A percentile compares a stretch with the other conserved stretches of the same genome.
Conservation (phyloP, 2,329 filamentous ascomycete species). For the Xylaria sp. region DNA sequence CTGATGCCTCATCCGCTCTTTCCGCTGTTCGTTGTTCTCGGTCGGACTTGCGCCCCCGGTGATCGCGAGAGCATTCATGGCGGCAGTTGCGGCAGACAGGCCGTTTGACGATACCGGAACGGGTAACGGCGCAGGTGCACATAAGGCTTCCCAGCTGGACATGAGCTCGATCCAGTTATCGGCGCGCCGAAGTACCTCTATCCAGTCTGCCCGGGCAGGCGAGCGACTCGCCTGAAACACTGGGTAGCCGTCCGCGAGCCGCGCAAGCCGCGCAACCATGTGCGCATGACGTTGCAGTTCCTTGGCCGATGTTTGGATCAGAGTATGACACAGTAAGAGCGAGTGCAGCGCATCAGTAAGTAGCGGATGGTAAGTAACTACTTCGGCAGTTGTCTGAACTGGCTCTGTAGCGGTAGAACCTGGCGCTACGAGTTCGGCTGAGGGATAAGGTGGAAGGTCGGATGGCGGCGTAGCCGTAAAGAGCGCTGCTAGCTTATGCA, state of each 20-base stretch:
- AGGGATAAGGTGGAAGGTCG: constrained; percentile 69
- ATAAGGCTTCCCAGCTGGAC: constrained; percentile 71
- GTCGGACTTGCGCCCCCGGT: constrained; percentile 35
- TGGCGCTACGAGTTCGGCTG: constrained; percentile 41
- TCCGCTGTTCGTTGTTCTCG: constrained; percentile 57
- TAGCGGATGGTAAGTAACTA: constrained; percentile 79
- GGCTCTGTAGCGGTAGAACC: constrained; percentile 33
- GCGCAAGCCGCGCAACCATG: constrained; percentile 76
- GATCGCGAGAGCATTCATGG: constrained; percentile 42
- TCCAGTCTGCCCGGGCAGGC: constrained; percentile 77
- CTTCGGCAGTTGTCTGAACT: constrained; percentile 52
- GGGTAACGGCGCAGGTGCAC: constrained; percentile 60
- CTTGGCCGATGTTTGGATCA: constrained; percentile 76
- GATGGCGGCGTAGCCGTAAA: constrained; percentile 70
- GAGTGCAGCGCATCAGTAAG: constrained; percentile 79
- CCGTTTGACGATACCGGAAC: constrained; percentile 25
- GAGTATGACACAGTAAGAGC: constrained; percentile 75
- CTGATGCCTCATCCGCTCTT: constrained; percentile 63
- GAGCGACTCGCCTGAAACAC: constrained; percentile 75
- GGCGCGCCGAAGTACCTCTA: constrained; percentile 69
- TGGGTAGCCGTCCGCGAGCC: constrained; percentile 78
- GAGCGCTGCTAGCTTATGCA: constrained; percentile 60
- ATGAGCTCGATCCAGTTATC: constrained; percentile 71
- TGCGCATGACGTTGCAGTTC: constrained; percentile 79
- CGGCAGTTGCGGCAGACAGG: constrained; percentile 34